Percentiles rank a stretch among this genome's conserved stretches.
Conservation (phyloP, 805 yeast species). For the Brettanomyces bruxellensis region DNA sequence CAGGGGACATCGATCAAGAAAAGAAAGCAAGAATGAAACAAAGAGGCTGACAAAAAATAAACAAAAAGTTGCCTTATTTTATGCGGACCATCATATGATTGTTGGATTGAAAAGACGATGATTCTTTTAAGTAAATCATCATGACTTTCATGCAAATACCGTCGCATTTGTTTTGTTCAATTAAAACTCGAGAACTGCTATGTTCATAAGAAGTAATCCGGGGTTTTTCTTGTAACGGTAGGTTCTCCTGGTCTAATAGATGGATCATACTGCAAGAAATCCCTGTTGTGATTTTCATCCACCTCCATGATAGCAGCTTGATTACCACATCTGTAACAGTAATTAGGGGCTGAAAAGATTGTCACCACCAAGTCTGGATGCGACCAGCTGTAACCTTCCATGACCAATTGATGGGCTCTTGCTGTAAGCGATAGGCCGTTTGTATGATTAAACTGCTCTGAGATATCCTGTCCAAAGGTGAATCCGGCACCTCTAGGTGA, state of each 20-base stretch:
- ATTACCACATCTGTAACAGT: conserved; percentile 96
- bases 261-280: conserved; percentile 92
- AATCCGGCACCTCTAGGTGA: conserved; percentile 98
- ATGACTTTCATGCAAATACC: too few relatives aligned
- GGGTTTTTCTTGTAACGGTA: conserved; percentile 91
- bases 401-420: conserved; percentile 94
- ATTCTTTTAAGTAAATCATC: too few relatives aligned
- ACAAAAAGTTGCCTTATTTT: too few relatives aligned
- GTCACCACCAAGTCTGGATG: conserved; percentile 93
- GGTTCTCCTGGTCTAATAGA: conserved; percentile 97
- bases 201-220: conserved; percentile 80
- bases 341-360: conserved; percentile 90
- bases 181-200: background rate
- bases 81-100: too few relatives aligned
- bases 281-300: conserved; percentile 86
- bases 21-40: background rate
- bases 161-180: too few relatives aligned
- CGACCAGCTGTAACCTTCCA: conserved; percentile 95
- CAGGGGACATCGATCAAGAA: background rate
- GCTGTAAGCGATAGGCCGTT: conserved; percentile 81
- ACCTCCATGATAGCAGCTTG: conserved; percentile 98
- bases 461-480: conserved; percentile 93
- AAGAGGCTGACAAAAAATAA: too few relatives aligned
- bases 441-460: conserved; percentile 88
- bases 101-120: too few relatives aligned